Evolutionary conservation across 2,329 filamentous ascomycete genomes (phyloP), one percentile per base, ranked within the genome.

Genomic region (Phoma sp.): DNA sequence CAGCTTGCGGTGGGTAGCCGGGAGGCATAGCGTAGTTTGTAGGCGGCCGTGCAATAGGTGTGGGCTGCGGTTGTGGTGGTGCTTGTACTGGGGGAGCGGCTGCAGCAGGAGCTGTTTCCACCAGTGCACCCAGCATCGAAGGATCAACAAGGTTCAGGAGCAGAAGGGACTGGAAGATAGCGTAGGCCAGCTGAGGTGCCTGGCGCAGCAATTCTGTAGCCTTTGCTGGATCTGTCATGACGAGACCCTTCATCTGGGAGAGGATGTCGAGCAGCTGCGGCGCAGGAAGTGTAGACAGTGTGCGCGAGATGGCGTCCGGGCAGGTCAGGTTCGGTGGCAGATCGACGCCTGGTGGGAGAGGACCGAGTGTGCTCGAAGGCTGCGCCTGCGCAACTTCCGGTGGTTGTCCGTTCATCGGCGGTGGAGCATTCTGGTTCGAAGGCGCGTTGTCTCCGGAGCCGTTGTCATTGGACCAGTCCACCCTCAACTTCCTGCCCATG

Each of bases 391-490:
- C 68, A 64, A 76, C 65, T 62, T 77, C 71, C 27, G 63, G 55
- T 68, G 77, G 64, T 51, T 79, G 77, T 43, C 73, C 74, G 83
- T 76, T 76, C 57, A 70, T 70, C 38, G 61, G 74, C 24, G 74
- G 69, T 46, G 79, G 76, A 31, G 81, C 76, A 63, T 80, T 81
- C 67, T 84, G 77, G 38, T 71, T 73, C 32, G 77, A 70, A 17
- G 78, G 75, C 48, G 77, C 77, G 45, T 76, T 81, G 53, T 80
- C 85, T 59, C 84, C 84, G 39, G 86, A 88, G 65, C 89, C 89
- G 62, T 92, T 91, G 74, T 97, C 94, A 75, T 96, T 96, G 55
- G 91, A 95, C 77, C 96, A 99, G 77, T 98, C 95, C 51, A 99
- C 95, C 57, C 93, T 87, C 61, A 99, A 84, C 76, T 96, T 96